These are phyloP conservation scores for Candida gigantensis DNA, from an alignment of 1,139 yeast species.

Conservation along the genomic window DNA sequence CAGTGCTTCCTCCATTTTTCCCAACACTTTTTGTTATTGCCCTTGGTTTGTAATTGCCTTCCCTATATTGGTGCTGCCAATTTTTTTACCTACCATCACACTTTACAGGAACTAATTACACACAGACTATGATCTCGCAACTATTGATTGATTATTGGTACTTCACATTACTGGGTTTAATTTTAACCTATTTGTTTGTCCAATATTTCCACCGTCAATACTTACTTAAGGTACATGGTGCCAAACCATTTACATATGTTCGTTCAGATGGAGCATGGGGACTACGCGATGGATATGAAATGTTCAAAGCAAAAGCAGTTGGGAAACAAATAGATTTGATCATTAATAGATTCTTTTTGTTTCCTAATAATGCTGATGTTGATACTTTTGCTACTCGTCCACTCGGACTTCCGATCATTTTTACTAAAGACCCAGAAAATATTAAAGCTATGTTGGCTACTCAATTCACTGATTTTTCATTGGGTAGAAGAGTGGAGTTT, in stretches of 20 bases:
- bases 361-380: conserved; percentile 13
- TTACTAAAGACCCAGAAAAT: conserved; percentile 30
- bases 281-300: conserved; percentile 15
- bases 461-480: conserved; percentile 49
- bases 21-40: too few relatives aligned
- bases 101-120: too few relatives aligned
- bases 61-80: too few relatives aligned
- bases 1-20: too few relatives aligned
- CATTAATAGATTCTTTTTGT: conserved; percentile 10
- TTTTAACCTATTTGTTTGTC: background rate
- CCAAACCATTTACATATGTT: conserved; percentile 18
- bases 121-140: too few relatives aligned
- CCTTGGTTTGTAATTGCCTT: too few relatives aligned
- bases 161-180: background rate
- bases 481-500: conserved; percentile 44
- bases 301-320: conserved; percentile 15
- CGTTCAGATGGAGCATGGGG: conserved; percentile 20
- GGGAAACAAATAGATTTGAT: conserved; percentile 16
- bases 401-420: conserved; percentile 20
- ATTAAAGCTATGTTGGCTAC: conserved; percentile 39
- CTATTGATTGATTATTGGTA: conserved; percentile 1
- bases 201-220: conserved; percentile 1
- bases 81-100: too few relatives aligned
- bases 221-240: conserved; percentile 18
- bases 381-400: conserved; percentile 18